phyloP scores from a whole-genome alignment of 768 basidiomycete genomes.

The Mycena capillaripes region DNA sequence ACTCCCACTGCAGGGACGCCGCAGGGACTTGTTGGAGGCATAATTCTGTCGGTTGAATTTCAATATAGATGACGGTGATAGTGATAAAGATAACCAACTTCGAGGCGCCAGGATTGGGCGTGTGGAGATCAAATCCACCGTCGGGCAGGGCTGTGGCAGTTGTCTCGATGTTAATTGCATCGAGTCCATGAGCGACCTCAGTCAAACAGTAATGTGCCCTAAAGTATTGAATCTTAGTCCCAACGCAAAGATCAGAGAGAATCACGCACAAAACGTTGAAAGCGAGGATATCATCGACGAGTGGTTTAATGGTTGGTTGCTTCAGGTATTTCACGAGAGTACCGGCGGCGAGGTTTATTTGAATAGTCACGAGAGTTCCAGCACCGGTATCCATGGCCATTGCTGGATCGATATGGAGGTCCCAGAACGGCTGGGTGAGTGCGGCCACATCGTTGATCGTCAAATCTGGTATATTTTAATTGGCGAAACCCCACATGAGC shows the following conservation, averaged over 20 bases:
- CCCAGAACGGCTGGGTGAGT: constrained; percentile 9
- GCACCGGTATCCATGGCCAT: constrained; percentile 14
- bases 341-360: constrained; percentile 16
- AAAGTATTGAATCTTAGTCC: not conserved
- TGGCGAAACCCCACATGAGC: not conserved
- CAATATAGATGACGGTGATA: not conserved
- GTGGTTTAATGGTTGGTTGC: not conserved
- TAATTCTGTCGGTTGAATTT: not conserved
- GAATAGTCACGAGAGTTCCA: constrained; percentile 3
- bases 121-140: constrained; percentile 65
- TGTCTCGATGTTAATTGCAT: constrained; percentile 73
- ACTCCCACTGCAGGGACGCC: constrained; percentile 6
- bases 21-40: constrained; percentile 18
- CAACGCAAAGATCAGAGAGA: not conserved
- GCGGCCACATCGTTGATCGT: not conserved
- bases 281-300: not conserved
- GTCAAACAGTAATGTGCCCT: constrained; percentile 18
- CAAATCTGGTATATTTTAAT: not conserved
- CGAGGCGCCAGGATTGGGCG: constrained; percentile 69
- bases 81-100: constrained; percentile 61
- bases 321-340: constrained; percentile 2
- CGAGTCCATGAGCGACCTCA: constrained; percentile 65
- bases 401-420: not conserved
- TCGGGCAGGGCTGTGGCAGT: constrained; percentile 64
- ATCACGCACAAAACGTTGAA: constrained; percentile 8